A percentile compares a stretch with the other conserved stretches of the same genome.
phyloP scores from a whole-genome alignment of 2,329 filamentous ascomycete species.

The Celoporthe dispersa region DNA sequence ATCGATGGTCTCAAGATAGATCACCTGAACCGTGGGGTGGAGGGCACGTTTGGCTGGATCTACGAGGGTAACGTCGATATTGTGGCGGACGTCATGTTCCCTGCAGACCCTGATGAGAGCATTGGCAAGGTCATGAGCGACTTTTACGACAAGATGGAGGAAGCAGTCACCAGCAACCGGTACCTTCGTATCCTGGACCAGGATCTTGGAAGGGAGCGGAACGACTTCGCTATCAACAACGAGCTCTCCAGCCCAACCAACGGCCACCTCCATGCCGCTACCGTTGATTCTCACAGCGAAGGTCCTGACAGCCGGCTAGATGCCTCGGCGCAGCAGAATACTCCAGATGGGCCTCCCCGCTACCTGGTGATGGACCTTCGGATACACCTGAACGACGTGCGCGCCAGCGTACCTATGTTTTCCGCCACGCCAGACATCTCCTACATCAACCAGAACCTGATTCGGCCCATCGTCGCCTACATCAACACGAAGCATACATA shows the following conservation, averaged over 20 bases:
- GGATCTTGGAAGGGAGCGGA: constrained; percentile 36
- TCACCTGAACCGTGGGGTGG: constrained; percentile 89
- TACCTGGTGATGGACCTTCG: constrained; percentile 93
- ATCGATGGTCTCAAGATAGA: constrained; percentile 96
- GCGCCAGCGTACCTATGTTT: constrained; percentile 90
- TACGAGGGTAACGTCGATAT: constrained; percentile 97
- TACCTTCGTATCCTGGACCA: constrained; percentile 64
- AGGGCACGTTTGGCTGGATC: constrained; percentile 97
- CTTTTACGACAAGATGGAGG: constrained; percentile 94
- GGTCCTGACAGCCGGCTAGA: constrained; percentile 15
- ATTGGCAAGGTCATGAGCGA: constrained; percentile 95
- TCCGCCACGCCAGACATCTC: constrained; percentile 75
- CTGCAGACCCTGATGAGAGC: constrained; percentile 83
- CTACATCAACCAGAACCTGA: constrained; percentile 94
- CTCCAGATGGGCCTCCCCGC: constrained; percentile 64
- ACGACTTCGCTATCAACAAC: constrained; percentile 32
- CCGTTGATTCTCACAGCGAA: constrained; percentile 20
- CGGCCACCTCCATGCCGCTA: constrained; percentile 21
- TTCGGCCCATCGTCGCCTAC: constrained; percentile 95
- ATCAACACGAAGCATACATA: constrained; percentile 96
- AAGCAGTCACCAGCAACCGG: constrained; percentile 81
- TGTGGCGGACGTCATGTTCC: constrained; percentile 93
- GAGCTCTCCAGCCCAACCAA: constrained; percentile 13
- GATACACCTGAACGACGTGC: constrained; percentile 94
- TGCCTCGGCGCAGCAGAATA: constrained; percentile 25